phyloP scores from a whole-genome alignment of 495 filamentous ascomycete species.

The Daldinia decipiens region DNA sequence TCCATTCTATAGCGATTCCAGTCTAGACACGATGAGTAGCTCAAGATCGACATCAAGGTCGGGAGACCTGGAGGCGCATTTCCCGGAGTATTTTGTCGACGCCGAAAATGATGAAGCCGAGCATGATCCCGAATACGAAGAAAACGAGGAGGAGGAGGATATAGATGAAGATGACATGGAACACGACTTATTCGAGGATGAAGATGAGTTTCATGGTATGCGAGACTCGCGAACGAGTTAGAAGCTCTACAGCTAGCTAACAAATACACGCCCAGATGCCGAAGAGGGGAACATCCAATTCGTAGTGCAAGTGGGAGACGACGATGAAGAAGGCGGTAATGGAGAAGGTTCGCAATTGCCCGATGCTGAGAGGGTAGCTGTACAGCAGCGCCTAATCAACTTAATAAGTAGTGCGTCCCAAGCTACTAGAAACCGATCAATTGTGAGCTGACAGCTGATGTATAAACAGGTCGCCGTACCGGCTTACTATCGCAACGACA shows the following conservation, averaged over 20 bases:
- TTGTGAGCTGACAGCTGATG: constrained; percentile 9
- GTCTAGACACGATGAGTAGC: constrained; percentile 34
- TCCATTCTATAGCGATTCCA: neutral
- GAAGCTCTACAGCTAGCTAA: neutral
- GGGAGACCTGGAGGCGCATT: constrained; percentile 32
- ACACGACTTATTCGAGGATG: constrained; percentile 55
- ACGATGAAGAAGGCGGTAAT: constrained; percentile 35
- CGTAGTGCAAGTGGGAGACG: constrained; percentile 44
- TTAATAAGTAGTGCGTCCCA: constrained; percentile 45
- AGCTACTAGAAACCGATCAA: neutral
- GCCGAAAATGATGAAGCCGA: constrained; percentile 51
- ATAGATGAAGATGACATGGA: constrained; percentile 53
- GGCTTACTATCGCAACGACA: constrained; percentile 54
- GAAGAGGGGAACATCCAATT: constrained; percentile 48
- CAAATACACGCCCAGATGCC: constrained; percentile 40
- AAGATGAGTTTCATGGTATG: constrained; percentile 56
- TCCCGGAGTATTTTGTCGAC: constrained; percentile 40
- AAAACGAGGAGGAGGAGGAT: constrained; percentile 48
- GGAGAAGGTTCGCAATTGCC: constrained; percentile 24
- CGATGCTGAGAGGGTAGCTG: constrained; percentile 32
- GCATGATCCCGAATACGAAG: constrained; percentile 63
- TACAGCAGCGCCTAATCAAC: constrained; percentile 47
- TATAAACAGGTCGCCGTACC: constrained; percentile 45
- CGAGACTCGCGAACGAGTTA: constrained; percentile 19
- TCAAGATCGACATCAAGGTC: constrained; percentile 36